These are phyloP conservation scores for Xylariaceae sp. DNA, from an alignment of 2,329 filamentous ascomycete genomes.

Conservation along the genomic window DNA sequence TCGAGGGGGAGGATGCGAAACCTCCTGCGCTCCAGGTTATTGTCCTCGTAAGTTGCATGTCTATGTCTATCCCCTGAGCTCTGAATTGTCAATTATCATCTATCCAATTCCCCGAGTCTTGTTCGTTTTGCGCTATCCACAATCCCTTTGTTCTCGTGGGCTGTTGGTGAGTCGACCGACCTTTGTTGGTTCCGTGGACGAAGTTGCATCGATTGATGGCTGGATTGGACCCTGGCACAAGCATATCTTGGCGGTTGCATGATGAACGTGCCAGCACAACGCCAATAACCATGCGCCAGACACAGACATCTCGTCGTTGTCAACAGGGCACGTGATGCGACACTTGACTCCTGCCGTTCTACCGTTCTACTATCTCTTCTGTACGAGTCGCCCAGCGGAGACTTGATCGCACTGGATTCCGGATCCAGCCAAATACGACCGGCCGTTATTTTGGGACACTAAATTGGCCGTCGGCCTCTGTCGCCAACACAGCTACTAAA, in stretches of 20 bases:
- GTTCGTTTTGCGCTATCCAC: background rate
- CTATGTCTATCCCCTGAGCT: background rate
- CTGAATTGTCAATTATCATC: background rate
- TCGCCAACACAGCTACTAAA: background rate
- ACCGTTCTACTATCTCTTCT: background rate
- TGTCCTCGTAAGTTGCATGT: conserved; percentile 56
- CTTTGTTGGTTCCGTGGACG: conserved; percentile 9
- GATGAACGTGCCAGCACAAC: conserved; percentile 13
- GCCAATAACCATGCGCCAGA: conserved; percentile 19
- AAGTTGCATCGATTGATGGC: conserved; percentile 8
- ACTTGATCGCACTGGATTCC: background rate
- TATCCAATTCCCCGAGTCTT: no score
- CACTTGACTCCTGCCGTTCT: background rate
- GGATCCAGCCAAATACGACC: background rate
- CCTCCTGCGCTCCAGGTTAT: conserved; percentile 64
- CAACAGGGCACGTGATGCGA: conserved; percentile 6
- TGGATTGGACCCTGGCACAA: background rate
- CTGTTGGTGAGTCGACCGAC: background rate
- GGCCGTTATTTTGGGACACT: background rate
- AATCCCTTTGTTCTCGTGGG: conserved; percentile 14
- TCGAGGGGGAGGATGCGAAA: conserved; percentile 20
- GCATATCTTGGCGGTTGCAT: conserved; percentile 3
- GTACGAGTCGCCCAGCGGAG: background rate
- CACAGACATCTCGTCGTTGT: conserved; percentile 3
- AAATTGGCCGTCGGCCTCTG: background rate